phyloP scores from a whole-genome alignment of 2,329 filamentous ascomycete species.

The Diaporthe citriasiana region DNA sequence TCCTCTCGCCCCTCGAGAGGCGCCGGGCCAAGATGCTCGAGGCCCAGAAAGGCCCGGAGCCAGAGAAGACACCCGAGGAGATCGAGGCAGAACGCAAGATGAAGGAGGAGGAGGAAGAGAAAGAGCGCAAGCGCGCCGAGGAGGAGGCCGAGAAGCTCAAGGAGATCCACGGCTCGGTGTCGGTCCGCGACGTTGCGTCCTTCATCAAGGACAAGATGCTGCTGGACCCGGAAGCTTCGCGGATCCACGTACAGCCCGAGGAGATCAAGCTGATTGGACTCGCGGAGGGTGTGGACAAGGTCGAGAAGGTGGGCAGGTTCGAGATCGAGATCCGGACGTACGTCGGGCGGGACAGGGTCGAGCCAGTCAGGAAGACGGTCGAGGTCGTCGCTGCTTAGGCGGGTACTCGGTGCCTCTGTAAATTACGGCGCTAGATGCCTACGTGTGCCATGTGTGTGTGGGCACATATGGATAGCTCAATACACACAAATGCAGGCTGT shows the following conservation, averaged over 20 bases:
- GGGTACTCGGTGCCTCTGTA: not conserved
- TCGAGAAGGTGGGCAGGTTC: conserved; percentile 58
- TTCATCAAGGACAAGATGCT: conserved; percentile 53
- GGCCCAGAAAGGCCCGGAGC: conserved; percentile 18
- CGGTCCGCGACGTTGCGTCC: conserved; percentile 54
- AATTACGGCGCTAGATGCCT: not conserved
- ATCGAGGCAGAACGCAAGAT: conserved; percentile 17
- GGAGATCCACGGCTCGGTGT: conserved; percentile 61
- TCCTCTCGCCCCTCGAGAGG: conserved; percentile 41
- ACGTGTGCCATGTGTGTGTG: not conserved
- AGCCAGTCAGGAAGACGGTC: conserved; percentile 52
- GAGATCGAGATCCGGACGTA: conserved; percentile 53
- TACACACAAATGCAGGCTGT: conserved; percentile 5
- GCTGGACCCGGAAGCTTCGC: conserved; percentile 51
- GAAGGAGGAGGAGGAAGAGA: conserved; percentile 36
- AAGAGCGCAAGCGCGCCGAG: conserved; percentile 33
- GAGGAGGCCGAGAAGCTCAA: conserved; percentile 37
- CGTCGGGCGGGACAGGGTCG: conserved; percentile 47
- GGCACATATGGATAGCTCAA: not conserved
- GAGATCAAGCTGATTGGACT: conserved; percentile 53
- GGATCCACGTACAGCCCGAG: conserved; percentile 53
- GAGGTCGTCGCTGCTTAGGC: conserved; percentile 52
- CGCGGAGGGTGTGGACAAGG: conserved; percentile 52
- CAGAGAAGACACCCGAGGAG: conserved; percentile 20
- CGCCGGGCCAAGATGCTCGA: conserved; percentile 36